Evolutionary conservation across 2,329 filamentous ascomycete species (phyloP).

Genomic region (Corynespora cassiicola): DNA sequence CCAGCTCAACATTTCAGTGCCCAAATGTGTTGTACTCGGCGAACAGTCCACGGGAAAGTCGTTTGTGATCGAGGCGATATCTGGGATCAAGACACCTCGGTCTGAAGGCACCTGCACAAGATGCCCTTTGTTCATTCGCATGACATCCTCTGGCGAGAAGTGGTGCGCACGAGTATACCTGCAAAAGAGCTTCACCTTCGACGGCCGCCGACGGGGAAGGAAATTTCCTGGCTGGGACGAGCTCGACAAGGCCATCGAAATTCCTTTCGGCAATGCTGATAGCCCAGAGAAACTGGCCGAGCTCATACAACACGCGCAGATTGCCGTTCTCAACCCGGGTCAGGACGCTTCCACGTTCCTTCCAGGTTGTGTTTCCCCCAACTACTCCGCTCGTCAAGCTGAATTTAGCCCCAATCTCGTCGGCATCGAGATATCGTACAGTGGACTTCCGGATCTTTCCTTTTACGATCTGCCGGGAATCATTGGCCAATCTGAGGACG

Average conservation of each 20-base stretch:
- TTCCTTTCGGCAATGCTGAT: constrained; percentile 68
- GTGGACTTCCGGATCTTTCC: constrained; percentile 73
- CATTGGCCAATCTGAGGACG: constrained; percentile 71
- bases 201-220: constrained; percentile 48
- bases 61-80: constrained; percentile 58
- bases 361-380: too few relatives aligned
- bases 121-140: constrained; percentile 80
- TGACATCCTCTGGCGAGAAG: constrained; percentile 60
- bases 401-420: constrained; percentile 86
- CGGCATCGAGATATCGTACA: constrained; percentile 75
- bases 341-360: constrained; percentile 53
- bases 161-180: constrained; percentile 76
- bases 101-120: constrained; percentile 77
- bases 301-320: constrained; percentile 75
- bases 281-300: constrained; percentile 70
- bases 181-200: constrained; percentile 68
- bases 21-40: constrained; percentile 77
- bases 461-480: constrained; percentile 89
- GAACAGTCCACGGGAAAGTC: constrained; percentile 88
- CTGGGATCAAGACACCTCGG: constrained; percentile 74
- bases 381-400: constrained; percentile 47
- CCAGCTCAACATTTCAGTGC: constrained; percentile 69
- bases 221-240: constrained; percentile 71
- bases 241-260: constrained; percentile 46
- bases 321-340: constrained; percentile 75